Percentiles rank a stretch among this genome's conserved stretches.
Evolutionary conservation across 192 early-diverging fungal species (phyloP).

Genomic region (Coemansia sp.): DNA sequence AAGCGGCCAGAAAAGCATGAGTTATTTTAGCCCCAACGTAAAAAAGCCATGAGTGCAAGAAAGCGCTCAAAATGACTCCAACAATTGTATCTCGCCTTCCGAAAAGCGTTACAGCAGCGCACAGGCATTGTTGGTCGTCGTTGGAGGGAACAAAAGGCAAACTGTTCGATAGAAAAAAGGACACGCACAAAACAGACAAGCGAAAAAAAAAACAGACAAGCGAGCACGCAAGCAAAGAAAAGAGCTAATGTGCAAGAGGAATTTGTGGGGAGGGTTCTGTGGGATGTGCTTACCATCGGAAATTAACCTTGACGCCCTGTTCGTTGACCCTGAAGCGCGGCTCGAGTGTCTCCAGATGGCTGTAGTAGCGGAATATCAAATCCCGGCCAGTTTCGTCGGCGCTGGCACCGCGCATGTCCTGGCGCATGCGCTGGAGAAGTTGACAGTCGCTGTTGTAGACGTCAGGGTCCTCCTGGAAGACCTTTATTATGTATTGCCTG

Average conservation of each 20-base stretch:
- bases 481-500: constrained; percentile 75
- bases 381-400: constrained; percentile 90
- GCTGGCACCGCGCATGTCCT: constrained; percentile 95
- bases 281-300: constrained; percentile 74
- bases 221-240: background rate
- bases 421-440: constrained; percentile 84
- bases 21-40: background rate
- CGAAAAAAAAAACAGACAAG: no score
- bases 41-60: background rate
- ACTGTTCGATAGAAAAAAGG: background rate
- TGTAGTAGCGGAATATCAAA: constrained; percentile 94
- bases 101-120: background rate
- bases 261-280: background rate
- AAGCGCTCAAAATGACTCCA: background rate
- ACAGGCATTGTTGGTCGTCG: background rate
- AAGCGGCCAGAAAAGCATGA: background rate
- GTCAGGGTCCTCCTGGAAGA: constrained; percentile 93
- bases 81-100: no score
- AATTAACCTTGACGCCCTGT: constrained; percentile 82
- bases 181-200: no score
- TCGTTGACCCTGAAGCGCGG: constrained; percentile 93
- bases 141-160: background rate
- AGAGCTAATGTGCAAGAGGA: background rate
- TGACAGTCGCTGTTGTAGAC: constrained; percentile 82
- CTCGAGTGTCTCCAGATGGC: constrained; percentile 92